Base-by-base conservation (phyloP, 179 eudicot species). In the Beta lomatogona region DNA sequence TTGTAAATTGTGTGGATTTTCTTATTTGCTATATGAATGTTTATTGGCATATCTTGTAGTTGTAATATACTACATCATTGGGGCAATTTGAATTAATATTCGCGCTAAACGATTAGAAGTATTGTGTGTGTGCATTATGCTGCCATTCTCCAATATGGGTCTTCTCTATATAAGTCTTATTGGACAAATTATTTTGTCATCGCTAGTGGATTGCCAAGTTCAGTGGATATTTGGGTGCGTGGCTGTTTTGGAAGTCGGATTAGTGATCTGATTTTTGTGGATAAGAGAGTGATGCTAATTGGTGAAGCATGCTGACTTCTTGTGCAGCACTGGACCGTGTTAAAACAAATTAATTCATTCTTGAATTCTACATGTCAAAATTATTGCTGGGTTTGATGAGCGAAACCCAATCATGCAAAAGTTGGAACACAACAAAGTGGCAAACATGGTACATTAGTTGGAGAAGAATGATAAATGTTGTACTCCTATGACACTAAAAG, bases 31-130 rank as follows among this genome's bases (percentile, higher is more conserved):
- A 7, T 18, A 18, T 71, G 64, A n/a, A 61, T 48, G 36, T 16
- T 73, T 54, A 31, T 31, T 36, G 75, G 36, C 22, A 36, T 70
- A 52, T 80, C 54, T 80, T 31, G 28, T 61, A 18, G 14, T 67
- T 1, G 2, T 15, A 5, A 44, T 68, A 6, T 71, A 13, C 41
- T 21, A 15, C 8, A 61, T 22, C 63, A 7, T 19, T 36, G 14
- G 45, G 11, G 77, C 21, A 53, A 53, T 15, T 73, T 73, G 74
- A 45, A 70, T 70, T 9, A n/a, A 70, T 36, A 2, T 36, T 21
- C 21, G 36, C 10, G 5, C 14, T 21, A 21, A n/a, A 21, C 15
- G 21, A 0, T 63, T 28, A 63, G 67, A 63, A 63, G 15, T 63
- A 25, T 63, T 21, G 36, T 11, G 12, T 60, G 19, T 60, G 10